Evolutionary conservation across 75 land plant genomes (phyloP), one percentile per base, ranked within the genome.

Genomic region (Selaginella moellendorffii): DNA sequence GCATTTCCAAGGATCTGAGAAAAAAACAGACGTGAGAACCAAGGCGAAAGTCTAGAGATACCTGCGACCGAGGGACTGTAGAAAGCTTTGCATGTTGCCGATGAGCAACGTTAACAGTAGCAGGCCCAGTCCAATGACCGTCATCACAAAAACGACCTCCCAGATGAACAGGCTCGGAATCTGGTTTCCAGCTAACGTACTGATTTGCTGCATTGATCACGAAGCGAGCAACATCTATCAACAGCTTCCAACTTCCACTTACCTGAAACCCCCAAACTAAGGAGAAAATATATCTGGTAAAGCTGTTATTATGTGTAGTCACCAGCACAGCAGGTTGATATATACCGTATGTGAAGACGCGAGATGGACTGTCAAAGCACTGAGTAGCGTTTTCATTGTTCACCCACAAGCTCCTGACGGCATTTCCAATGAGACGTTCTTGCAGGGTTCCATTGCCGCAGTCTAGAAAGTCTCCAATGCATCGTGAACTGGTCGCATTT

Each of bases 211-310:
- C 65, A 67, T 20, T 65, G 28, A 2, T 5, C 59, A n/a, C n/a
- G n/a, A n/a, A n/a, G n/a, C n/a, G n/a, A n/a, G n/a, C n/a, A n/a
- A 73, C 28, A n/a, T 19, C 24, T n/a, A 56, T 56, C n/a, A 56
- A 21, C 9, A 19, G 59, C 59, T 56, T 56, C 8, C 19, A 56
- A 56, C 19, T 19, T 56, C 5, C 5, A 56, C 8, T 26, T 87
- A 85, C 97, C 97, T 85, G 88, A 67, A 92, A 92, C 1, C 97
- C 97, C 97, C 97, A 92, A 65, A 85, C 85, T 36, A 88, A 54
- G 29, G 90, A 83, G 71, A 85, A 92, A 18, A 77, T 72, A 64
- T 92, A 92, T 74, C 82, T 81, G 1, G 30, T 70, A 0, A 71
- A 18, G n/a, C 76, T 20, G 61, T 54, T 77, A 1, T 26, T 0